Conservation (phyloP, 2,329 filamentous ascomycete species). For the Aspergillus sp. region DNA sequence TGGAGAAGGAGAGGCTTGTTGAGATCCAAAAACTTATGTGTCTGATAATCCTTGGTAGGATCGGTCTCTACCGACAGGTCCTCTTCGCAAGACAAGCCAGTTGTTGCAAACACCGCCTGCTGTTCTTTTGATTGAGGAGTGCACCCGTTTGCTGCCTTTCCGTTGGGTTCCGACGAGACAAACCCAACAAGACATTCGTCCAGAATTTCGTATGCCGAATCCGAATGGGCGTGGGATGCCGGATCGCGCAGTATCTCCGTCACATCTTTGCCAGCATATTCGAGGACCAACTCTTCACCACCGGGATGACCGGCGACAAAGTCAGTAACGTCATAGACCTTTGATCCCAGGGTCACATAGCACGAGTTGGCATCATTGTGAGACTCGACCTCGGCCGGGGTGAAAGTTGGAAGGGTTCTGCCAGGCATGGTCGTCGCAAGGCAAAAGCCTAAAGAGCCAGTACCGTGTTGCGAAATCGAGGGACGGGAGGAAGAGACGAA, state of each 20-base stretch:
- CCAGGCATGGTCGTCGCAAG: conserved; percentile 66
- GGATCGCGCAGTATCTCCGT: conserved; percentile 79
- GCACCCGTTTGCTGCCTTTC: conserved; percentile 47
- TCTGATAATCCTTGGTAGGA: conserved; percentile 72
- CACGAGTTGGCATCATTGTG: conserved; percentile 82
- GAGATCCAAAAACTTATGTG: conserved; percentile 91
- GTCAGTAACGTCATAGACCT: conserved; percentile 92
- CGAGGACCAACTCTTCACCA: conserved; percentile 81
- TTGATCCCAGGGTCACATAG: conserved; percentile 86
- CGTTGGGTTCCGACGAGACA: conserved; percentile 62
- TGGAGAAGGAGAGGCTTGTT: conserved; percentile 82
- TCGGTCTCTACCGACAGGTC: conserved; percentile 89
- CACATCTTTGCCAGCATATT: conserved; percentile 88
- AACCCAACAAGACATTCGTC: conserved; percentile 86
- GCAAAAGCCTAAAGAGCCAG: conserved; percentile 7
- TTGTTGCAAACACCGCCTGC: conserved; percentile 54
- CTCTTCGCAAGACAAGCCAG: conserved; percentile 86
- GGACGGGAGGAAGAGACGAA: conserved; percentile 1
- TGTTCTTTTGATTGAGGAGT: conserved; percentile 30
- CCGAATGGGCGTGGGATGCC: conserved; percentile 80
- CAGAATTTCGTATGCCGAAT: conserved; percentile 92
- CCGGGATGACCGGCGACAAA: conserved; percentile 91
- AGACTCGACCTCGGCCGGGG: conserved; percentile 74
- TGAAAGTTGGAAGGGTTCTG: conserved; percentile 79
- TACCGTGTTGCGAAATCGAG: not conserved